These are phyloP conservation scores for Xylogone sp. DNA, from an alignment of 2,329 filamentous ascomycete species.

Conservation along the genomic window DNA sequence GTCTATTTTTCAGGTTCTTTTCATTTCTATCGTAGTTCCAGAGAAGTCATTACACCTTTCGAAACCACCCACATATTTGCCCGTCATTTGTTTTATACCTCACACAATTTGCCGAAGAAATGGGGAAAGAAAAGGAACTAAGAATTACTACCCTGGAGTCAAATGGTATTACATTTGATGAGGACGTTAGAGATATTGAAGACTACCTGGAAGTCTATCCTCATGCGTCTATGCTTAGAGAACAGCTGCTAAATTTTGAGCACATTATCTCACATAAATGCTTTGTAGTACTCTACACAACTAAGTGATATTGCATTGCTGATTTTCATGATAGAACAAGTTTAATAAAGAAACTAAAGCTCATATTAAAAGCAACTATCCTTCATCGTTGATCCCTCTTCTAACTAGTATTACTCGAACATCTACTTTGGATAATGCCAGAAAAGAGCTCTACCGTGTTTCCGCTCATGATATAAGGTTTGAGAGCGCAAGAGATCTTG, in stretches of 20 bases:
- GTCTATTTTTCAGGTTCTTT: too few species aligned
- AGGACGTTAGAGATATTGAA: neutral
- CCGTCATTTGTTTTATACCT: too few species aligned
- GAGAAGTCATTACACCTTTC: too few species aligned
- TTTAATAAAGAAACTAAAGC: neutral
- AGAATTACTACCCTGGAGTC: neutral
- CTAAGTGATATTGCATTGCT: neutral
- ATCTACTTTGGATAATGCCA: too few species aligned
- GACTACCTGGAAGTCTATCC: neutral
- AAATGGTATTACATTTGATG: neutral
- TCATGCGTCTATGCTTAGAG: slow-evolving; percentile 2
- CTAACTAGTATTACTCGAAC: neutral
- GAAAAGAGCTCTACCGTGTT: neutral
- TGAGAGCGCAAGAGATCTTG: neutral
- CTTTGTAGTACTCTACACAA: neutral
- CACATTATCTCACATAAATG: neutral
- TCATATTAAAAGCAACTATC: neutral
- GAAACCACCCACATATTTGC: too few species aligned
- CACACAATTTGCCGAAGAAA: neutral
- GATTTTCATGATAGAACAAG: neutral
- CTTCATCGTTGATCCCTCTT: neutral
- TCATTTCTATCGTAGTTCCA: too few species aligned
- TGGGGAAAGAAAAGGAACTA: neutral
- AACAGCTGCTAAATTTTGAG: slow-evolving; percentile 1
- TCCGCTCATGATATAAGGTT: slow-evolving; percentile 3